Evolutionary conservation across 1,284 basidiomycete species (phyloP).

Genomic region (Hemileia vastatrix): DNA sequence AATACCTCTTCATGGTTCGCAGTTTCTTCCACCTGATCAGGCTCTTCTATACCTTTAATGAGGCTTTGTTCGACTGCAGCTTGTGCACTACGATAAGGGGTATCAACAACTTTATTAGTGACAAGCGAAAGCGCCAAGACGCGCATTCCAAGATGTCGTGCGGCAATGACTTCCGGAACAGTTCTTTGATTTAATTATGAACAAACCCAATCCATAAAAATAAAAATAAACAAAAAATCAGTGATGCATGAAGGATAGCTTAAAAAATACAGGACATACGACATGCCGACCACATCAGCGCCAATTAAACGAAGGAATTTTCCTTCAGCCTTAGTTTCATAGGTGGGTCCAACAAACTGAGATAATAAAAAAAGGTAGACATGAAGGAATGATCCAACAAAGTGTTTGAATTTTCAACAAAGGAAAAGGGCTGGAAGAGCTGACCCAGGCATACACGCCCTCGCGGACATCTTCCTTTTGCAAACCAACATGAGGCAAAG

Average conservation of each 20-base stretch:
- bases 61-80: slow-evolving; percentile 19
- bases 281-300: slow-evolving; percentile 43
- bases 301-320: slow-evolving; percentile 59
- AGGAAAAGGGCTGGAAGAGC: slow-evolving; percentile 48
- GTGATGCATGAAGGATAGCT: not conserved
- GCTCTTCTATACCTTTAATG: not conserved
- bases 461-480: slow-evolving; percentile 53
- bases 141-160: slow-evolving; percentile 51
- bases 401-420: too few species aligned
- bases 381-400: too few species aligned
- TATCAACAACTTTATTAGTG: slow-evolving; percentile 36
- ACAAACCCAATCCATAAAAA: not conserved
- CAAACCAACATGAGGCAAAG: slow-evolving; percentile 31
- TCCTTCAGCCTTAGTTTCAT: slow-evolving; percentile 74
- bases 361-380: not conserved
- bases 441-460: slow-evolving; percentile 75
- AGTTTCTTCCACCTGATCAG: slow-evolving; percentile 17
- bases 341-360: slow-evolving; percentile 52
- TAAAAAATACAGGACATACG: not conserved
- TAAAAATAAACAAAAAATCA: not conserved
- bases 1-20: slow-evolving; percentile 20
- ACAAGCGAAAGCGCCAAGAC: slow-evolving; percentile 37
- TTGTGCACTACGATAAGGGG: slow-evolving; percentile 30
- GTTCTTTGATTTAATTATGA: slow-evolving; percentile 35
- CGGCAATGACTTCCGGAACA: slow-evolving; percentile 75